Evolutionary conservation across 2,329 filamentous ascomycete species (phyloP).

Genomic region (Monosporascus cannonballus): DNA sequence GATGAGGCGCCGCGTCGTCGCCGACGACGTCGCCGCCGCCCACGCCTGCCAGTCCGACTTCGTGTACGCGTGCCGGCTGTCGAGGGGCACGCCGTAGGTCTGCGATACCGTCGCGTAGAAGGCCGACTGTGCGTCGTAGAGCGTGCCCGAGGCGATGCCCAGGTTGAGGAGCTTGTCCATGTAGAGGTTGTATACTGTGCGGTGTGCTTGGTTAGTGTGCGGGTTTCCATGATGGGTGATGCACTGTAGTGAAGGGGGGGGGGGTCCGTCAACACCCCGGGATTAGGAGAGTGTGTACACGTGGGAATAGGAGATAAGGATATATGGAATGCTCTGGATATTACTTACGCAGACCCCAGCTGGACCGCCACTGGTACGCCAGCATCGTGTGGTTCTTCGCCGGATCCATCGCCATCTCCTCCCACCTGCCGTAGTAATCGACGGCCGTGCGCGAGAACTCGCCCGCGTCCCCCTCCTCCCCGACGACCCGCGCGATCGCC

Average conservation of each 20-base stretch:
- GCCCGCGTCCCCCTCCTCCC: conserved; percentile 47
- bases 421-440: conserved; percentile 19
- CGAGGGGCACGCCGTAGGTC: conserved; percentile 64
- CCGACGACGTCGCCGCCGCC: conserved; percentile 57
- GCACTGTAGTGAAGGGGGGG: too few species aligned
- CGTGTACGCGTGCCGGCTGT: conserved; percentile 63
- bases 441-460: conserved; percentile 49
- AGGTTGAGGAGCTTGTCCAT: conserved; percentile 29
- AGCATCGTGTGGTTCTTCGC: conserved; percentile 18
- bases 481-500: conserved; percentile 46
- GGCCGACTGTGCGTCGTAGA: conserved; percentile 26
- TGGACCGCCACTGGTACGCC: conserved; percentile 24
- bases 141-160: conserved; percentile 17
- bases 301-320: neutral
- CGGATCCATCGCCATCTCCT: conserved; percentile 16
- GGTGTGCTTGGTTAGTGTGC: neutral
- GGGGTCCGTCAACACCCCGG: too few species aligned
- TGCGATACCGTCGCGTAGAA: conserved; percentile 50
- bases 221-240: neutral
- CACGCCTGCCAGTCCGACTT: conserved; percentile 74
- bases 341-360: conserved; percentile 7
- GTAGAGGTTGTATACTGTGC: conserved; percentile 19
- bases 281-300: neutral
- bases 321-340: neutral
- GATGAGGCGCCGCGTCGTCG: conserved; percentile 51